Percentiles rank a stretch among this genome's conserved stretches.
These are phyloP conservation scores for Thecaphora thlaspeos DNA, from an alignment of 1,284 basidiomycete genomes.

Conservation along the genomic window DNA sequence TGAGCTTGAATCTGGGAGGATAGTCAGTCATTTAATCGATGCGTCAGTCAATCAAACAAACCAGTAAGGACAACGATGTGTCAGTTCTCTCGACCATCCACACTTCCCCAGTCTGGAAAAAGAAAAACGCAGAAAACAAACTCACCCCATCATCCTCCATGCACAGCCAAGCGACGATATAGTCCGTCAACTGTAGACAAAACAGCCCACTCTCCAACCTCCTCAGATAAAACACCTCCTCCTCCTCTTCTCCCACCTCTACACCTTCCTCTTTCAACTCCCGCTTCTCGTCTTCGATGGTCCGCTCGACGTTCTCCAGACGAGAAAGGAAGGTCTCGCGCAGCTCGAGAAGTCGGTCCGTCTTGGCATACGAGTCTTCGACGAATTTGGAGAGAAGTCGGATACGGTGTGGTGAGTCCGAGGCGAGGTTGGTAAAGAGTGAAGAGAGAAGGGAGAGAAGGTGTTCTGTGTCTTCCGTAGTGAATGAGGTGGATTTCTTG, in stretches of 20 bases:
- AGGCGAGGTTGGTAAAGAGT: constrained; percentile 81
- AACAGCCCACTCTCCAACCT: constrained; percentile 83
- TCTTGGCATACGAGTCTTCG: constrained; percentile 84
- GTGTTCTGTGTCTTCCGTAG: constrained; percentile 63
- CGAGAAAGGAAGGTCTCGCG: constrained; percentile 69
- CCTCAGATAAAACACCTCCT: constrained; percentile 77
- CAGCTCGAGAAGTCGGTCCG: constrained; percentile 86
- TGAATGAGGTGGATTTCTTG: constrained; percentile 1
- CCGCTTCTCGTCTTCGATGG: constrained; percentile 70
- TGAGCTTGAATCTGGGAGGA: constrained; percentile 19
- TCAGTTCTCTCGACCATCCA: neutral
- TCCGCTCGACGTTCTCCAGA: constrained; percentile 66
- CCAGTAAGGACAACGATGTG: neutral
- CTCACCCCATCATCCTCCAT: constrained; percentile 90
- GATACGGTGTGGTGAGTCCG: constrained; percentile 77
- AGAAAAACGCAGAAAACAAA: too few relatives aligned
- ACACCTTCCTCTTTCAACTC: constrained; percentile 66
- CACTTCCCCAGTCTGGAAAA: too few relatives aligned
- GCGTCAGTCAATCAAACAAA: too few relatives aligned
- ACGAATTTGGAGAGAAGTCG: constrained; percentile 91
- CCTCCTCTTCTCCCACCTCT: constrained; percentile 65
- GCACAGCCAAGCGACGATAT: constrained; percentile 86
- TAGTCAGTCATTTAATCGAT: too few relatives aligned
- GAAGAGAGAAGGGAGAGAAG: constrained; percentile 83
- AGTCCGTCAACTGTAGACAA: constrained; percentile 85